A percentile compares a stretch with the other conserved stretches of the same genome.
phyloP scores from a whole-genome alignment of 169 alveolate species.

The Sarcocystis neurona region DNA sequence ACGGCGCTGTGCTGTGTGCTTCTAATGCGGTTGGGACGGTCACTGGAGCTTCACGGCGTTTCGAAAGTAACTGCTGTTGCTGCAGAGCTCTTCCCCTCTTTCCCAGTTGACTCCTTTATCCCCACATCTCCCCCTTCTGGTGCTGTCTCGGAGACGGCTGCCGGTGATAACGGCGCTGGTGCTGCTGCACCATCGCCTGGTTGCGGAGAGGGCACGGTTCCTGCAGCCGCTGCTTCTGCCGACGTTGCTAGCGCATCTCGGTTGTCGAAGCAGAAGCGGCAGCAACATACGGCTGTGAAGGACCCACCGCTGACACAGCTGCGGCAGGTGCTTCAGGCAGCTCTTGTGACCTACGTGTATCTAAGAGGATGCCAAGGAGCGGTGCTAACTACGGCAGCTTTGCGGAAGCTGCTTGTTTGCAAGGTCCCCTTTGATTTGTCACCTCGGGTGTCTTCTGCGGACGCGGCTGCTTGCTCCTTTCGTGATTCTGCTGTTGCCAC shows the following conservation, averaged over 20 bases:
- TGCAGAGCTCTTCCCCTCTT: constrained; percentile 46
- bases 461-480: no score
- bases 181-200: no score
- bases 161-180: neutral
- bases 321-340: constrained; percentile 18
- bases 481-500: no score
- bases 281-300: no score
- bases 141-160: neutral
- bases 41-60: constrained; percentile 40
- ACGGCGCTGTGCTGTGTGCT: constrained; percentile 16
- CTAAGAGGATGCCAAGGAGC: constrained; percentile 23
- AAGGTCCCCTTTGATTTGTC: no score
- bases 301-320: no score
- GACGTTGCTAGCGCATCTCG: no score
- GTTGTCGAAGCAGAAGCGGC: no score
- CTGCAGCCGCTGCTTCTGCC: constrained; percentile 24
- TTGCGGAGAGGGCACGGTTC: neutral
- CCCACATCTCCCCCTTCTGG: neutral
- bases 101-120: constrained; percentile 32
- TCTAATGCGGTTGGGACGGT: constrained; percentile 49
- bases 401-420: neutral
- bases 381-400: neutral
- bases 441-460: no score
- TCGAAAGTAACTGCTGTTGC: constrained; percentile 47
- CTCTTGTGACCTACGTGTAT: constrained; percentile 3